These are phyloP conservation scores for Paracoccidioides brasiliensis DNA, from an alignment of 2,329 filamentous ascomycete genomes.

Conservation along the genomic window DNA sequence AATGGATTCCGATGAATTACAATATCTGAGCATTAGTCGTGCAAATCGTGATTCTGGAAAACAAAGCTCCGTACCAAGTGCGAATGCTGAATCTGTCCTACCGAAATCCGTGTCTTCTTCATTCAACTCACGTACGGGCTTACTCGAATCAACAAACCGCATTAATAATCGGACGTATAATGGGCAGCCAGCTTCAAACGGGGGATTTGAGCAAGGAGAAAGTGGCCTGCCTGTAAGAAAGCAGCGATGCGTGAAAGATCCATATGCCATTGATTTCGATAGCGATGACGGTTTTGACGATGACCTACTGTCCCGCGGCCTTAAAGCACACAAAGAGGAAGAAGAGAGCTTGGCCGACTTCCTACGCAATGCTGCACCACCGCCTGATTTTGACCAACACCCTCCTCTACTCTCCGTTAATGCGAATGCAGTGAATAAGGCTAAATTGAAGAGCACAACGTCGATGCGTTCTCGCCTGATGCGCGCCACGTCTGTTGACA, in stretches of 20 bases:
- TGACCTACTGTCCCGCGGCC: constrained; percentile 28
- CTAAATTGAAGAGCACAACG: constrained; percentile 11
- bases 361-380: constrained; percentile 33
- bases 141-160: constrained; percentile 37
- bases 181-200: not conserved
- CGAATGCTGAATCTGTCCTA: constrained; percentile 40
- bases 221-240: constrained; percentile 48
- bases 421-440: constrained; percentile 7
- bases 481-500: constrained; percentile 20
- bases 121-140: constrained; percentile 60
- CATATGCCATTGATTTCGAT: constrained; percentile 75
- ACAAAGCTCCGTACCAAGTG: constrained; percentile 29
- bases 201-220: not conserved
- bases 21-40: constrained; percentile 19
- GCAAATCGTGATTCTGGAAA: constrained; percentile 19
- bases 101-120: constrained; percentile 46
- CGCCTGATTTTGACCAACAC: constrained; percentile 19
- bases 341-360: constrained; percentile 39
- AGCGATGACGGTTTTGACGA: constrained; percentile 56
- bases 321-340: constrained; percentile 22
- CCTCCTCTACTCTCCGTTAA: constrained; percentile 21
- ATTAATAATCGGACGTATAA: constrained; percentile 16
- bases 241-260: constrained; percentile 67
- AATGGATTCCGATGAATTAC: constrained; percentile 67
- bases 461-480: constrained; percentile 26